Base-by-base conservation (phyloP, 108 stramenopile genomes). In the Conticribra weissflogii region DNA sequence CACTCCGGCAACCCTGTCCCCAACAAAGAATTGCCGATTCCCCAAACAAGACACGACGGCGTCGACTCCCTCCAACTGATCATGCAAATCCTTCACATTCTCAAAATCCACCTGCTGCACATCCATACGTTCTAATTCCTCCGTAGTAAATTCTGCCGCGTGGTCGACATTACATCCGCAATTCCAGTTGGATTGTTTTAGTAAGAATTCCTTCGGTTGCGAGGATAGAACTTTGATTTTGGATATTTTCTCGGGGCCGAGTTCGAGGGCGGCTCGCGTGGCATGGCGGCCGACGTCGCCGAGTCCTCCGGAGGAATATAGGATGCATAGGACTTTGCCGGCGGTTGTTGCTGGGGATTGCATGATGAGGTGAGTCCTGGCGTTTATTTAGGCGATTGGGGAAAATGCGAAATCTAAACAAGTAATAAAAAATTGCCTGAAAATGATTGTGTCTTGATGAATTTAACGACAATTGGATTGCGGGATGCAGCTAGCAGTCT, bases 41-140 rank as follows among this genome's bases (percentile, higher is more conserved):
- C 87, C 88, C 21, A 88, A 59, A 64, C 85, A 73, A 17, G 80
- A 75, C 29, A 88, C 62, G 21, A 88, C 78, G 21, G 81, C 78
- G 47, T 76, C 78, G 44, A 68, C 88, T 8, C 68, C 83, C 34
- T 62, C 55, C 14, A 85, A 46, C 27, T 65, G 48, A 2, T 31
- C 30, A 32, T 30, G 28, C 7, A 79, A 22, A 28, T 60, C 45
- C 1, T 57, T 63, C 23, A 55, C 28, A 22, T 25, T 32, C 19
- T 32, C 34, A 22, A 24, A 28, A 17, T 54, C 31, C 3, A 33
- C 59, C 4, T 18, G 19, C n/a, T 61, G 59, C 23, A 63, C 27
- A n/a, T 47, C 25, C 0, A 63, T n/a, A 3, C 33, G 55, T 21
- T 27, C 24, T 30, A 45, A 25, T 29, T 65, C 34, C 18, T 47